These are phyloP conservation scores for Melastoma malabathricum DNA, from an alignment of 345 rosid genomes.

Conservation along the genomic window DNA sequence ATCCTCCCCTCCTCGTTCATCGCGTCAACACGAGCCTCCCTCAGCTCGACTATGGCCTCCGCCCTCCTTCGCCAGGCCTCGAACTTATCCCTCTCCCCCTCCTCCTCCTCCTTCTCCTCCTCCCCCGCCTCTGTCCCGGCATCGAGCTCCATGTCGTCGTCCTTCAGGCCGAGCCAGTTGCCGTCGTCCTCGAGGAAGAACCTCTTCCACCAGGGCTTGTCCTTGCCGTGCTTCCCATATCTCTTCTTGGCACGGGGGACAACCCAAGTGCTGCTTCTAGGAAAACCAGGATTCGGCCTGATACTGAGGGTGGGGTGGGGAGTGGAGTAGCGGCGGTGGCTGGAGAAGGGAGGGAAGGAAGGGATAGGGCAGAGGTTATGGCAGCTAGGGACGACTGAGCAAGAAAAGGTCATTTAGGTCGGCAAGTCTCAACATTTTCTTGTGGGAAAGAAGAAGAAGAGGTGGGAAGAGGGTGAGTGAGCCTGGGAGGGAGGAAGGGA, in stretches of 20 bases:
- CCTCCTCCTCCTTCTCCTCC: constrained; percentile 16
- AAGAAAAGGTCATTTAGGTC: too few relatives aligned
- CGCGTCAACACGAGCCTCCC: constrained; percentile 67
- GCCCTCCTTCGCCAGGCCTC: constrained; percentile 92
- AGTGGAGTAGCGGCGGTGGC: too few relatives aligned
- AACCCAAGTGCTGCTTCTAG: too few relatives aligned
- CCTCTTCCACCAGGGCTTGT: constrained; percentile 69
- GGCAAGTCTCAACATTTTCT: too few relatives aligned
- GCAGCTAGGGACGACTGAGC: too few relatives aligned
- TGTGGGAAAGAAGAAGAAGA: too few relatives aligned
- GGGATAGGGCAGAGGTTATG: too few relatives aligned
- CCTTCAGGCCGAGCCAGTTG: constrained; percentile 76
- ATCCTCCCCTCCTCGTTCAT: constrained; percentile 56
- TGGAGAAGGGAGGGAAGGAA: too few relatives aligned
- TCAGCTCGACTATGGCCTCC: constrained; percentile 79
- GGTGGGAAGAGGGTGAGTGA: too few relatives aligned
- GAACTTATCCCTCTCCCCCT: constrained; percentile 48
- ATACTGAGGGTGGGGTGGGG: too few relatives aligned
- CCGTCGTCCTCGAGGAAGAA: constrained; percentile 75
- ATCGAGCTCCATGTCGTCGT: constrained; percentile 31
- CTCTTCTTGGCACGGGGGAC: background rate
- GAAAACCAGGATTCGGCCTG: too few relatives aligned
- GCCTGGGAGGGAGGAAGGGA: too few relatives aligned
- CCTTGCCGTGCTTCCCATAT: constrained; percentile 11
- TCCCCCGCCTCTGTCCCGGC: constrained; percentile 13